Base-by-base conservation (phyloP, 352 stramenopile genomes). In the Phytophthora idaei region DNA sequence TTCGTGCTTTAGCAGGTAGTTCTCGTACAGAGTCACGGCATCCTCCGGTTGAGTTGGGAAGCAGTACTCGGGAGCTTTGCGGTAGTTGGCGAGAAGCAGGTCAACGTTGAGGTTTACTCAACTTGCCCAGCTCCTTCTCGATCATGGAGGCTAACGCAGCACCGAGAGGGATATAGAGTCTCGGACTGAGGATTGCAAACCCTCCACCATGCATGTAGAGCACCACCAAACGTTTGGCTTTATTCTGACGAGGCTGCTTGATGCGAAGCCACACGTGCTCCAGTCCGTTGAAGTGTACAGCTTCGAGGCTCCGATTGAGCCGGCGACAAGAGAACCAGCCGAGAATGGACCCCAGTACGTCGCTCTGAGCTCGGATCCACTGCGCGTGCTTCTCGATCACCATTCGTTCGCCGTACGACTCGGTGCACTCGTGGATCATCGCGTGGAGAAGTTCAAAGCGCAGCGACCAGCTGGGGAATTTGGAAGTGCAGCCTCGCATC, bases 81-180 rank as follows among this genome's bases (percentile, higher is more conserved):
- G 76, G 56, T 89, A 87, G 70, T 86, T 89, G 7, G 64, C 78
- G 1, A 83, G 37, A 27, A 87, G 61, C 5, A 82, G 65, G 14
- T 87, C 66, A 15, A 87, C 66, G 3, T 52, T 46, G 34, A 73
- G 17, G 14, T 57, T 34, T 9, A 9, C 34, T 21, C 31, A 25
- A 39, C 7, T 52, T 37, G 0, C 31, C 27, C 25, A 80, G 41
- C 39, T 82, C 58, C 10, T 62, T 44, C 45, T 68, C 57, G 52
- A 78, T 70, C 29, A 45, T 39, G 8, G 39, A 58, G 2, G 58
- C 57, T 4, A 82, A 44, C 6, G 56, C 47, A 46, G 70, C 74
- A 46, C 64, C 56, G 6, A 83, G 62, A 4, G 56, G 64, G 28
- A 70, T 78, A 67, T 85, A 85, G 31, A 80, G 37, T 41, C 66